Evolutionary conservation across 345 rosid genomes (phyloP), one percentile per base, ranked within the genome.

Genomic region (Eutrema heterophyllum): DNA sequence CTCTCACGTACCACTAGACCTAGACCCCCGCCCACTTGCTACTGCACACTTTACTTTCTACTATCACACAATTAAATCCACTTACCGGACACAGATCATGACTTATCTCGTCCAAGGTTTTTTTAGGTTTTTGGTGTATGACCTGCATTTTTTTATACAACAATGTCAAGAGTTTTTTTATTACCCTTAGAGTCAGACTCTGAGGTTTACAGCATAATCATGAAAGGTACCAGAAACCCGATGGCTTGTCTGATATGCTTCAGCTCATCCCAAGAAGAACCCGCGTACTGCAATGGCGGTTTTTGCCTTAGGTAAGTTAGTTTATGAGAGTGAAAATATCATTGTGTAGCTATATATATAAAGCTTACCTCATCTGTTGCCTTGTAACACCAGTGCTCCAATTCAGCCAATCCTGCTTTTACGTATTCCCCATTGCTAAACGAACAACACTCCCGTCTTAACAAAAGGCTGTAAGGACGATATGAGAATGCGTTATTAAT

Each of bases 391-490:
- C 97, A 92, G 53, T 88, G 89, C 73, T 92, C 94, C 77, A 92
- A 74, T 73, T 92, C 95, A 63, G 87, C 92, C 52, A 89, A 67
- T 55, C 98, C 98, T 14, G 96, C 91, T 76, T 87, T 92, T 27
- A 89, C 94, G 46, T 92, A 92, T 74, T 92, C 96, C 0, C 98
- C 98, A 58, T 92, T 88, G 56, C 98, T 89, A 75, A 92, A 92
- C 2, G 98, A 92, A 68, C 98, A 89, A 51, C 96, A 92, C 71
- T 92, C 98, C 71, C 98, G 84, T 74, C 98, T 78, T 57, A 92
- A 68, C 57, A 89, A 63, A 80, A 89, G 86, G 45, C 97, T 87
- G 88, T 30, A 68, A 44, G 15, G 51, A 29, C 53, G 67, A 74
- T 45, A 64, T 26, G 24, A 4, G 41, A 3, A 70, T 33, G 72